Percentiles rank a stretch among this genome's conserved stretches.
Conservation (phyloP, 208 protist genomes). For the Acanthamoeba triangularis region DNA sequence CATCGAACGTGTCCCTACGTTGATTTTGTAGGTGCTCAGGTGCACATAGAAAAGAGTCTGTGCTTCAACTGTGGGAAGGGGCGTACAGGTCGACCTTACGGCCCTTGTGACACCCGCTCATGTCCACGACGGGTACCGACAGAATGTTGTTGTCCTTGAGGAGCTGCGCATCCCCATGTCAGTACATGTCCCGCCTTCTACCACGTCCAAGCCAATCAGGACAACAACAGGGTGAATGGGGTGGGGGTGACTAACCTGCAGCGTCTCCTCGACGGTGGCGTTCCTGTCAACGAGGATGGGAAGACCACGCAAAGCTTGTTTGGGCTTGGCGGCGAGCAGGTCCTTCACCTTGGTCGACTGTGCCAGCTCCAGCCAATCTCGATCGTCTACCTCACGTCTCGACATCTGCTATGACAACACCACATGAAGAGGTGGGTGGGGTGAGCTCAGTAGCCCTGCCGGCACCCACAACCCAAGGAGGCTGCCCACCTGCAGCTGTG, state of each 20-base stretch:
- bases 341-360: constrained; percentile 4
- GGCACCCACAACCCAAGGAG: too few relatives aligned
- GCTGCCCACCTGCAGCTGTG: background rate
- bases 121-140: background rate
- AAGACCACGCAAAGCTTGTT: background rate
- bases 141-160: background rate
- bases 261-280: background rate
- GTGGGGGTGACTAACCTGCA: background rate
- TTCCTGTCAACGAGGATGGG: background rate
- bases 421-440: too few relatives aligned
- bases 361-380: background rate
- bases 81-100: background rate
- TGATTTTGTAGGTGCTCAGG: too few relatives aligned
- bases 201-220: too few relatives aligned
- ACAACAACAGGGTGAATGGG: too few relatives aligned
- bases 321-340: background rate
- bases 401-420: background rate
- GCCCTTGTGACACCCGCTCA: background rate
- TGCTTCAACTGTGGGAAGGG: too few relatives aligned
- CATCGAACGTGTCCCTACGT: constrained; percentile 13
- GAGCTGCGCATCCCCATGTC: background rate
- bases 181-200: too few relatives aligned
- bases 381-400: background rate
- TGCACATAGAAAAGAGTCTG: too few relatives aligned
- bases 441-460: too few relatives aligned